Base-by-base conservation (phyloP, 2,329 filamentous ascomycete genomes). In the Thielaviopsis euricoi region DNA sequence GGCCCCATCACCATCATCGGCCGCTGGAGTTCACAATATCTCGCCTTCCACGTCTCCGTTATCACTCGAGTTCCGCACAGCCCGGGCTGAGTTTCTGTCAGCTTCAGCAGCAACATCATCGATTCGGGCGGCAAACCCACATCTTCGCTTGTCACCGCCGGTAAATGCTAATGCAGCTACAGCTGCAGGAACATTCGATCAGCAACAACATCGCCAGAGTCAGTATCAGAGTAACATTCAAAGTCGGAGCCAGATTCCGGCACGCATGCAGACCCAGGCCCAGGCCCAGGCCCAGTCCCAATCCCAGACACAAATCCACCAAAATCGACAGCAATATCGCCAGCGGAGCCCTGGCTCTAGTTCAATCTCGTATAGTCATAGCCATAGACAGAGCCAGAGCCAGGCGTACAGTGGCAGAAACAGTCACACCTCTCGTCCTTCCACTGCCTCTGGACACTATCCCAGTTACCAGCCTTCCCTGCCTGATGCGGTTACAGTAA, bases 61-160 rank as follows among this genome's bases (percentile, higher is more conserved):
- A 25, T 48, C 43, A 5, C 17, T 48, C 7, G 43, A 48, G 12
- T 48, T 48, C 7, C 43, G 19, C 21, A 25, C 6, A 23, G 49
- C 48, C 13, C 48, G 51, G 17, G 55, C 55, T 13, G 46, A 57
- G 19, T 57, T 57, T 37, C 26, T 52, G 22, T n/a, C 55, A 3
- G 23, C n/a, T 22, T 52, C 55, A 5, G 55, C 48, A 17, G 55
- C 56, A 7, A 29, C 51, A 5, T 54, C 56, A n/a, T 54, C 56
- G 6, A 53, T 58, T n/a, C 51, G 56, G n/a, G 56, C 51, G n/a
- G 51, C 56, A 40, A 58, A 58, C 43, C 37, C 51, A 21, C 37
- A 58, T 50, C 46, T 58, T 12, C 48, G 48, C 37, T 26, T 17
- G 7, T 23, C 55, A 52, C 37, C 25, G 33, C 48, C 48, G 13